A percentile compares a stretch with the other conserved stretches of the same genome.
Evolutionary conservation across 306 rosid genomes (phyloP).

Genomic region (Cicer bijugum): DNA sequence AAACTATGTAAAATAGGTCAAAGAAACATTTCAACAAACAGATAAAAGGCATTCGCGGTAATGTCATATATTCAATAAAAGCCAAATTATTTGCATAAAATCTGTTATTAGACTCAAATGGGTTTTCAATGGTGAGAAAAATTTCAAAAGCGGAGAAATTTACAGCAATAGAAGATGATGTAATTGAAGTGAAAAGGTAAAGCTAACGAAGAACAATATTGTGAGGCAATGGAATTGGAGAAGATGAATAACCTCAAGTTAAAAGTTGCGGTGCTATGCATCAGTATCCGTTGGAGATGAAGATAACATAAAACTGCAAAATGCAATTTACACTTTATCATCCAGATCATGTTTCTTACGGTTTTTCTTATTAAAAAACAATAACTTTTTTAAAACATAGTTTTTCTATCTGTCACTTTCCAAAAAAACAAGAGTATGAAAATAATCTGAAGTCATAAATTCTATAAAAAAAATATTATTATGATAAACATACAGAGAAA

Average conservation of each 20-base stretch:
- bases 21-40: slow-evolving; percentile 42
- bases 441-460: too few species aligned
- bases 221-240: not conserved
- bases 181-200: not conserved
- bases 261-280: not conserved
- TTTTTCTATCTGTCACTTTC: too few species aligned
- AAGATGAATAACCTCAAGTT: not conserved
- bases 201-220: not conserved
- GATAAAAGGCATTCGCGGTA: slow-evolving; percentile 5
- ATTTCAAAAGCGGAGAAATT: not conserved
- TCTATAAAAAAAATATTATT: too few species aligned
- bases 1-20: not conserved
- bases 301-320: too few species aligned
- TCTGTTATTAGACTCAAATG: not conserved
- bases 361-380: too few species aligned
- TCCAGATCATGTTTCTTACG: too few species aligned
- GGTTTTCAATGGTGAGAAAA: not conserved
- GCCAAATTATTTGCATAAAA: not conserved
- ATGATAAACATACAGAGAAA: too few species aligned
- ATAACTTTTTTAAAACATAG: too few species aligned
- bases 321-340: too few species aligned
- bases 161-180: not conserved
- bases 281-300: not conserved
- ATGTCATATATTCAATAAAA: not conserved
- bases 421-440: too few species aligned